These are phyloP conservation scores for Neofusicoccum sp. DNA, from an alignment of 2,329 filamentous ascomycete genomes.

Conservation along the genomic window DNA sequence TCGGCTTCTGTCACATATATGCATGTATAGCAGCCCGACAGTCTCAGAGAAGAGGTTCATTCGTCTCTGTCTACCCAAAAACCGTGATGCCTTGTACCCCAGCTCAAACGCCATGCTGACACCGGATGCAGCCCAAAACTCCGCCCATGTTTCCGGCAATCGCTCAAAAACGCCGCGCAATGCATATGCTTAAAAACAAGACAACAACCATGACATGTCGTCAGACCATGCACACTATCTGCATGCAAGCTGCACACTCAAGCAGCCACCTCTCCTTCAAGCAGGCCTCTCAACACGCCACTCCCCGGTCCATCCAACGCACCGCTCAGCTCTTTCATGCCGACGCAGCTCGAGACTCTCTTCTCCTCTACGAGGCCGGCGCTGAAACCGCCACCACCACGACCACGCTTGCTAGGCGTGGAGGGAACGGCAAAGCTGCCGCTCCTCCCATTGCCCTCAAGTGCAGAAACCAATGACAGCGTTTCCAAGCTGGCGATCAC, in stretches of 20 bases:
- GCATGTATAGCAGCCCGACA: neutral
- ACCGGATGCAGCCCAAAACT: neutral
- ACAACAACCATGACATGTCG: neutral
- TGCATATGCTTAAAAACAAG: neutral
- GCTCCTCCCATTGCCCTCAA: slow-evolving; percentile 61
- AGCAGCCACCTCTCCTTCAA: slow-evolving; percentile 19
- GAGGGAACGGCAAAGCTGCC: slow-evolving; percentile 10
- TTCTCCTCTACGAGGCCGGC: slow-evolving; percentile 65
- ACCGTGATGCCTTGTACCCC: neutral
- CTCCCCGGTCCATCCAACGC: slow-evolving; percentile 54
- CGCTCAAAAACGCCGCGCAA: neutral
- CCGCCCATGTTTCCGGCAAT: neutral
- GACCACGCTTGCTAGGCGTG: slow-evolving; percentile 61
- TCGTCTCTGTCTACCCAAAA: slow-evolving; percentile 1
- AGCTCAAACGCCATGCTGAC: neutral
- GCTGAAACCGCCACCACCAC: slow-evolving; percentile 40
- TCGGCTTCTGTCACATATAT: neutral
- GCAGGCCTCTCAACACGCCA: slow-evolving; percentile 33
- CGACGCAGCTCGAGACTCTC: slow-evolving; percentile 73
- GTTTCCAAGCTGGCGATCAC: slow-evolving; percentile 88
- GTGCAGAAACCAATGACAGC: slow-evolving; percentile 70
- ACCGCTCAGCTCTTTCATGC: slow-evolving; percentile 73
- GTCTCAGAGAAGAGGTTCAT: neutral
- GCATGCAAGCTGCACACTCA: neutral
- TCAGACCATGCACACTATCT: neutral